phyloP scores from a whole-genome alignment of 805 yeast species.

The Candida peoriensis region DNA sequence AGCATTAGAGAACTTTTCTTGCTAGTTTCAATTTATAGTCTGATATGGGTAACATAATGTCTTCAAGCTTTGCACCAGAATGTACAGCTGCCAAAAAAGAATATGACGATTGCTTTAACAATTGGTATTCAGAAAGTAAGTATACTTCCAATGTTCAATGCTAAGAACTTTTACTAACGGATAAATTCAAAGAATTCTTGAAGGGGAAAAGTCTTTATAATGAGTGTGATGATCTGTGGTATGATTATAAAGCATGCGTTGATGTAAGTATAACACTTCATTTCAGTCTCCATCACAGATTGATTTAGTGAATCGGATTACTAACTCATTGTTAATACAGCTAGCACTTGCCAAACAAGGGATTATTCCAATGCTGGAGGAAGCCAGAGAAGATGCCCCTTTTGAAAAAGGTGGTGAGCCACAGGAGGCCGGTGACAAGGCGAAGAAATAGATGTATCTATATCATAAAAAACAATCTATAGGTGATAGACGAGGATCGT shows the following conservation, averaged over 20 bases:
- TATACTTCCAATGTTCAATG: conserved; percentile 9
- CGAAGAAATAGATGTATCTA: no score
- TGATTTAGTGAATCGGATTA: not conserved
- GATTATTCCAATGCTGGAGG: conserved; percentile 77
- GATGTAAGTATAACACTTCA: conserved; percentile 37
- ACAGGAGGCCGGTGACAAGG: conserved; percentile 8
- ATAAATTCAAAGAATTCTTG: conserved; percentile 44
- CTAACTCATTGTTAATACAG: conserved; percentile 21
- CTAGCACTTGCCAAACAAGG: conserved; percentile 63
- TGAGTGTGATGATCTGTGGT: conserved; percentile 91
- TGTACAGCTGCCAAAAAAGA: conserved; percentile 81
- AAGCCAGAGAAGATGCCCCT: conserved; percentile 87
- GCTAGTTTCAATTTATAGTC: no score
- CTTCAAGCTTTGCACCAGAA: conserved; percentile 94
- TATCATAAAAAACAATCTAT: conserved; percentile 5
- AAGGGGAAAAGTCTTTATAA: conserved; percentile 55
- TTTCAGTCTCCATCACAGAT: not conserved
- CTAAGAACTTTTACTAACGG: no score
- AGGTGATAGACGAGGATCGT: not conserved
- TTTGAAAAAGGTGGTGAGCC: conserved; percentile 61
- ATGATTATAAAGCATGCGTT: conserved; percentile 82
- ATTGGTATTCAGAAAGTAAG: conserved; percentile 86
- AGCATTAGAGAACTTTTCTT: no score
- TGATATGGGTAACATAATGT: conserved; percentile 68
- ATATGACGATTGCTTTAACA: conserved; percentile 90